Evolutionary conservation across 371 early-diverging fungal genomes (phyloP), one percentile per base, ranked within the genome.

Genomic region (Mucor velutinosus): DNA sequence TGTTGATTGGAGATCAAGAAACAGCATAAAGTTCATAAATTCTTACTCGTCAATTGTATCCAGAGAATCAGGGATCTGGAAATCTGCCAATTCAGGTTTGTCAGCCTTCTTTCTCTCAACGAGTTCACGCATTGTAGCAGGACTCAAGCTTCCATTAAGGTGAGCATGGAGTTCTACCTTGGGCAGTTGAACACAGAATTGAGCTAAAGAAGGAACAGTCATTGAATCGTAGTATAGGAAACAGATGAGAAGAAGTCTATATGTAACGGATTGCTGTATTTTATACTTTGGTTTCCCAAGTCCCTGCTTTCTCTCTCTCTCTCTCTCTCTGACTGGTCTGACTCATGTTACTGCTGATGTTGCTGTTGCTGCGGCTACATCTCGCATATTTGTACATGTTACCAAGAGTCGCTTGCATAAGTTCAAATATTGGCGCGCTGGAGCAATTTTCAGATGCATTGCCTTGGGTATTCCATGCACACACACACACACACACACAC

Each of bases 161-260:
- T 89, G 89, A 39, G 89, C 89, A 74, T 89, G 89, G 5, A 87
- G 81, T 56, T 89, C 89, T 25, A 86, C 62, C 62, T 88, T 88
- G 14, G 86, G 86, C n/a, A 88, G 73, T 43, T 67, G 51, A 10
- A 61, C 58, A 56, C 82, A 83, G 62, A 82, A 86, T 12, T 77
- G 55, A 10, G 47, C 23, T 23, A 66, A 21, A 25, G 29, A 43
- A 14, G 12, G 11, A 2, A 4, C 25, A 51, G 51, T 23, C 51
- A 51, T 51, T 51, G 21, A 12, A 14, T 8, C 4, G 45, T 43
- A 43, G 10, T 47, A 47, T 47, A 19, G 17, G 47, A 47, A 47
- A 5, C 21, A 15, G 47, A 47, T 17, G 21, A 7, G 47, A 43
- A 43, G 19, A 43, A n/a, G 19, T 12, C 0, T n/a, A 41, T 4